Evolutionary conservation across 768 basidiomycete species (phyloP).

Genomic region (Infundibulicybe gibba): DNA sequence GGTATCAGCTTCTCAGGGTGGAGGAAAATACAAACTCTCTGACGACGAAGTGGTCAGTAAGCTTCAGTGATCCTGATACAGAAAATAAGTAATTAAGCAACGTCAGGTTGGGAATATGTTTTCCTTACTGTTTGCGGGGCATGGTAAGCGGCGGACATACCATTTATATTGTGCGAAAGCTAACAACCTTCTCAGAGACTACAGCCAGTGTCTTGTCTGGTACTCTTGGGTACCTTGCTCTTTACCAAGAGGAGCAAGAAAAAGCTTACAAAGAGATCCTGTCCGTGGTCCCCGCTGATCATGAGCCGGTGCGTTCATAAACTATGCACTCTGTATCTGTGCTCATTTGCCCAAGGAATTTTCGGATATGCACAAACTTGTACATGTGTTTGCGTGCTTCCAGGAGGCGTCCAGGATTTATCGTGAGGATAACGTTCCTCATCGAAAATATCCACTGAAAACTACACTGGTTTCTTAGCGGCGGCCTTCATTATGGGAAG

Average conservation of each 20-base stretch:
- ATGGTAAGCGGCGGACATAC: neutral
- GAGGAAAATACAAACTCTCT: neutral
- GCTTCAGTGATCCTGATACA: no score
- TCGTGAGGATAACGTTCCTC: slow-evolving; percentile 9
- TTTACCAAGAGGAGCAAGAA: slow-evolving; percentile 30
- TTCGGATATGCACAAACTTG: slow-evolving; percentile 9
- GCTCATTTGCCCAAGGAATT: slow-evolving; percentile 3
- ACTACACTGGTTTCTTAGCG: neutral
- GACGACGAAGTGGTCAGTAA: slow-evolving; percentile 12
- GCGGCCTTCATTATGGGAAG: neutral
- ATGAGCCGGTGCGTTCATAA: no score
- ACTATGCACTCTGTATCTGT: neutral
- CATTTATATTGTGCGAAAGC: neutral
- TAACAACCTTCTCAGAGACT: slow-evolving; percentile 16
- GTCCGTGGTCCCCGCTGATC: slow-evolving; percentile 1
- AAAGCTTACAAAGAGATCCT: slow-evolving; percentile 22
- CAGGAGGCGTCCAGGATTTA: slow-evolving; percentile 5
- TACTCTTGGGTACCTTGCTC: slow-evolving; percentile 25
- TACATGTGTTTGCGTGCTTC: slow-evolving; percentile 9
- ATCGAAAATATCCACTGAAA: neutral
- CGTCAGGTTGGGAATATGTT: neutral
- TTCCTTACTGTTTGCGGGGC: neutral
- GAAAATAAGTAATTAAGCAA: no score
- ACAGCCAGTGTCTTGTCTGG: slow-evolving; percentile 29
- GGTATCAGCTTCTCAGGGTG: no score